phyloP scores from a whole-genome alignment of 2,329 filamentous ascomycete genomes.

The Fusarium subglutinans region DNA sequence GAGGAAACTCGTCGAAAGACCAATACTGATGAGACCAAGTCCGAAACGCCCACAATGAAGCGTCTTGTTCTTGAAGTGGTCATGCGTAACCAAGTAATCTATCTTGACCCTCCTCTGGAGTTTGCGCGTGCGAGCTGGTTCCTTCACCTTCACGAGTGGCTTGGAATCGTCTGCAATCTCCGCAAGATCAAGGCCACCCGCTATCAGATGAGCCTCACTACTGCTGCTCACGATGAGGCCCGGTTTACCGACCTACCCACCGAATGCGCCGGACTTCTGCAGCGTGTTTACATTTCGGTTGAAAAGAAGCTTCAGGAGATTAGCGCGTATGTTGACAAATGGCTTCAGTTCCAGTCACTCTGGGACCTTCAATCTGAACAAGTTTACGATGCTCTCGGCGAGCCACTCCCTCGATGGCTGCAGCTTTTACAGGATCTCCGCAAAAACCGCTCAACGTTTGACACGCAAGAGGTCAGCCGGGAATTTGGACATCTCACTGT shows the following conservation, averaged over 20 bases:
- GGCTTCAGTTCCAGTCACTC: slow-evolving; percentile 97
- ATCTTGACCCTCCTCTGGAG: slow-evolving; percentile 91
- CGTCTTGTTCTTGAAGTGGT: slow-evolving; percentile 89
- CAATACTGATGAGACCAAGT: slow-evolving; percentile 56
- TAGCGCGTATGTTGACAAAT: slow-evolving; percentile 90
- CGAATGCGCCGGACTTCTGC: slow-evolving; percentile 81
- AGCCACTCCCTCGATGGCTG: slow-evolving; percentile 91
- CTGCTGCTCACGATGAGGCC: slow-evolving; percentile 69
- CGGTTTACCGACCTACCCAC: slow-evolving; percentile 87
- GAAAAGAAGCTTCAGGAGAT: slow-evolving; percentile 86
- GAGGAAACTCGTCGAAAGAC: slow-evolving; percentile 63
- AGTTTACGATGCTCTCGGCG: slow-evolving; percentile 90
- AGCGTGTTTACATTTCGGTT: slow-evolving; percentile 82
- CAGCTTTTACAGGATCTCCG: slow-evolving; percentile 97
- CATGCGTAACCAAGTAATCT: slow-evolving; percentile 98
- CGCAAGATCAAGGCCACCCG: slow-evolving; percentile 94
- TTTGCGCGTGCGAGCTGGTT: slow-evolving; percentile 95
- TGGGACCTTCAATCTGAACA: slow-evolving; percentile 98
- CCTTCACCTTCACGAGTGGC: slow-evolving; percentile 89
- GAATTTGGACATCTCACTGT: slow-evolving; percentile 94
- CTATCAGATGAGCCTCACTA: slow-evolving; percentile 88
- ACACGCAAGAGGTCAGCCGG: slow-evolving; percentile 92
- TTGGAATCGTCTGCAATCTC: slow-evolving; percentile 90
- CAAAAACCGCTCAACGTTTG: slow-evolving; percentile 94
- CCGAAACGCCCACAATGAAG: slow-evolving; percentile 71